Evolutionary conservation across 2,329 filamentous ascomycete species (phyloP).

Genomic region (Aspergillus jensenii): DNA sequence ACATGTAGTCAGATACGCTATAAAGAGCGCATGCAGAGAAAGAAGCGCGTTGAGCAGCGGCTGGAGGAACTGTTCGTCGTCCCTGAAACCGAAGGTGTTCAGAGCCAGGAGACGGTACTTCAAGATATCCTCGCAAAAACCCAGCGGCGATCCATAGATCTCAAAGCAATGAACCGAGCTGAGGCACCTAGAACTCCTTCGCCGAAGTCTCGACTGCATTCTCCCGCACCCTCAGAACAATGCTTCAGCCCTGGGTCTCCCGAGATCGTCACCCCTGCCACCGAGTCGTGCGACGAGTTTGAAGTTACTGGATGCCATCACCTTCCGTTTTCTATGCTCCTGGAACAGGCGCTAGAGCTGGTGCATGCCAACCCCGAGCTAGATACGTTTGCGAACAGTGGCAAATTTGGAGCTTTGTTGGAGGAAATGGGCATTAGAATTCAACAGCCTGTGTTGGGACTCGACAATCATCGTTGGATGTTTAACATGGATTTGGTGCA

Average conservation of each 20-base stretch:
- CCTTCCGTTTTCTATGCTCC: slow-evolving; percentile 14
- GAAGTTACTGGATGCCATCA: slow-evolving; percentile 11
- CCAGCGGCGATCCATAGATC: neutral
- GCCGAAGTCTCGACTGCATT: neutral
- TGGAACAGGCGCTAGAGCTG: slow-evolving; percentile 15
- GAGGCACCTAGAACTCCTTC: slow-evolving; percentile 4
- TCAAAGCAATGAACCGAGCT: neutral
- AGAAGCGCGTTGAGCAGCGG: slow-evolving; percentile 11
- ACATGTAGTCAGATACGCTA: slow-evolving; percentile 22
- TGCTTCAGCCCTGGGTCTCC: slow-evolving; percentile 9
- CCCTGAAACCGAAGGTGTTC: slow-evolving; percentile 3
- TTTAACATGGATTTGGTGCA: neutral
- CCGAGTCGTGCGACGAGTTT: slow-evolving; percentile 3
- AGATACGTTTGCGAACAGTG: slow-evolving; percentile 20
- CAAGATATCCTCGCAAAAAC: slow-evolving; percentile 11
- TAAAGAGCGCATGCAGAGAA: slow-evolving; percentile 13
- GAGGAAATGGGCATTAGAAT: slow-evolving; percentile 12
- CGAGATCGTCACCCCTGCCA: slow-evolving; percentile 6
- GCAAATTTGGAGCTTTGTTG: slow-evolving; percentile 16
- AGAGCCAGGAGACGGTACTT: slow-evolving; percentile 7
- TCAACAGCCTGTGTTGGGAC: neutral
- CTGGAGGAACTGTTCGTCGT: slow-evolving; percentile 22
- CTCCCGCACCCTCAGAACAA: neutral
- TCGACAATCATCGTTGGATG: slow-evolving; percentile 9
- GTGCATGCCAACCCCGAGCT: slow-evolving; percentile 17